These are phyloP conservation scores for Lentithecium fluviatile DNA, from an alignment of 495 filamentous ascomycete genomes.

Conservation along the genomic window DNA sequence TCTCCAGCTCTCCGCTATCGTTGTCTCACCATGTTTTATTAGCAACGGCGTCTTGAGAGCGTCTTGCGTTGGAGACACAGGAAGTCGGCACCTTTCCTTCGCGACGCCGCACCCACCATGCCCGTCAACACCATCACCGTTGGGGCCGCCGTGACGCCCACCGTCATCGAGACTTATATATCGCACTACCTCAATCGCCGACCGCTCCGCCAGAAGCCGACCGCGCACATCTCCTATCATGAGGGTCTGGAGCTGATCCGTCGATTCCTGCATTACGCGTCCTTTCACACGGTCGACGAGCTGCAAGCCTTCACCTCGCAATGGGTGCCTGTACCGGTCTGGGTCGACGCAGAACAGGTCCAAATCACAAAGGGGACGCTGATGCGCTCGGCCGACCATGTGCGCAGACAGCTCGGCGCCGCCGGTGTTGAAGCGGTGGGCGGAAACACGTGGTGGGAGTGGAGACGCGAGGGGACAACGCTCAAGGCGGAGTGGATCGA, in stretches of 20 bases:
- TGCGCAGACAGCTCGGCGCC: constrained; percentile 71
- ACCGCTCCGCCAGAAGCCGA: constrained; percentile 70
- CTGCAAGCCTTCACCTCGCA: constrained; percentile 85
- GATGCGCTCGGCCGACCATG: constrained; percentile 56
- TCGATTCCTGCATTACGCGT: constrained; percentile 76
- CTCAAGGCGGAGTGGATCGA: constrained; percentile 92
- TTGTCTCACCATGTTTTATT: too few relatives aligned
- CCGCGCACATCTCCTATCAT: constrained; percentile 85
- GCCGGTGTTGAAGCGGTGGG: constrained; percentile 72
- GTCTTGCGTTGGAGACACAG: too few relatives aligned
- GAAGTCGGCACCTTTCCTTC: too few relatives aligned
- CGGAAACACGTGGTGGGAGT: constrained; percentile 91
- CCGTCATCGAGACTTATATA: constrained; percentile 73
- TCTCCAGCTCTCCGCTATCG: too few relatives aligned
- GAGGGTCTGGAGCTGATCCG: constrained; percentile 88
- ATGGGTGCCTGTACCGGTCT: constrained; percentile 84
- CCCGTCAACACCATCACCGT: constrained; percentile 72
- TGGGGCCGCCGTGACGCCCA: constrained; percentile 71
- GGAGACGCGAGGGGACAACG: constrained; percentile 63
- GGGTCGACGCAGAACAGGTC: constrained; percentile 77
- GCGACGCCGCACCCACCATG: constrained; percentile 42
- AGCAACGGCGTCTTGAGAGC: too few relatives aligned
- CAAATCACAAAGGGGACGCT: constrained; percentile 64
- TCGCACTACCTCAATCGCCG: constrained; percentile 83
- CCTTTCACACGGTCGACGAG: constrained; percentile 87